Evolutionary conservation across 1,284 basidiomycete species (phyloP).

Genomic region (Trichosporon sp.): DNA sequence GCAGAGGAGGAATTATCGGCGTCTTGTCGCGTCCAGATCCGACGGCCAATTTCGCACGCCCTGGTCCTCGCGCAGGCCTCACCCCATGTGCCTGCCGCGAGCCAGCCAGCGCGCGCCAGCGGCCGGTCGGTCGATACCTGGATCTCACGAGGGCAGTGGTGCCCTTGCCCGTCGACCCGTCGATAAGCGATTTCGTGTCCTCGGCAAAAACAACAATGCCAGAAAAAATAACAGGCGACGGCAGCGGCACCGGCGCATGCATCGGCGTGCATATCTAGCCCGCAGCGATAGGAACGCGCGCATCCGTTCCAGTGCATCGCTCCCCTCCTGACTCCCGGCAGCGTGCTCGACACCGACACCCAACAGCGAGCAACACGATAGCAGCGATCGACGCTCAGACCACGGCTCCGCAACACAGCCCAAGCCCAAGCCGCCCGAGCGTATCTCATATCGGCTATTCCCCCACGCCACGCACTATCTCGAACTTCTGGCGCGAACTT

Average conservation of each 20-base stretch:
- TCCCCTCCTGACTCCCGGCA: background rate
- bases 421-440: background rate
- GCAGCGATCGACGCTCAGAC: no score
- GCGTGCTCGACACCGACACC: background rate
- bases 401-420: background rate
- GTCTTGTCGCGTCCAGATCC: background rate
- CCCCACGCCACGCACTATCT: background rate
- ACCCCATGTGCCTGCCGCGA: no score
- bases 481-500: background rate
- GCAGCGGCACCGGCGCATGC: no score
- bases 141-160: background rate
- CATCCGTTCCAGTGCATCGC: background rate
- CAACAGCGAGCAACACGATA: background rate
- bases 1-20: background rate
- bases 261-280: background rate
- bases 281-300: background rate
- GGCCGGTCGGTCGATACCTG: no score
- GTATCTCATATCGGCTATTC: constrained; percentile 2
- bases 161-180: no score
- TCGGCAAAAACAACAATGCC: background rate
- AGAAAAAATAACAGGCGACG: background rate
- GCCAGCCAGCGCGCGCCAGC: no score
- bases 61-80: no score
- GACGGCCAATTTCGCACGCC: background rate
- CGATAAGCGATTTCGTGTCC: background rate